A percentile compares a stretch with the other conserved stretches of the same genome.
phyloP scores from a whole-genome alignment of 148 eudicot species.

The Dysphania ambrosioides region DNA sequence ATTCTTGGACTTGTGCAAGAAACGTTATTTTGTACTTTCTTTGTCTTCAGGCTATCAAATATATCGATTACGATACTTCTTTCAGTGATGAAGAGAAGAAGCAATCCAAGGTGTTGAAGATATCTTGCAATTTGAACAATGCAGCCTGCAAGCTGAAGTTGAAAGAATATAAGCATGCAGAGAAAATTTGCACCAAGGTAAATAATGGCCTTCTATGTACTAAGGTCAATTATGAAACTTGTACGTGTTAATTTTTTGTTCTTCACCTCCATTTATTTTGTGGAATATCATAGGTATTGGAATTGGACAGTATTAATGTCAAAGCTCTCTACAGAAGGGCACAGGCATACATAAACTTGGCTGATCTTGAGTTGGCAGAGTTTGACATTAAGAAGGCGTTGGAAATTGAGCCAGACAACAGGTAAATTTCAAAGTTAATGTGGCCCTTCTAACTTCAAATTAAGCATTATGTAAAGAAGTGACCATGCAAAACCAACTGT shows the following conservation, averaged over 20 bases:
- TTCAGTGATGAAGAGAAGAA: slow-evolving; percentile 91
- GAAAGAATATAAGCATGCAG: slow-evolving; percentile 85
- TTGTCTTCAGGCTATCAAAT: slow-evolving; percentile 64
- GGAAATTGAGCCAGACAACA: slow-evolving; percentile 84
- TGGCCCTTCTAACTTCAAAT: background rate
- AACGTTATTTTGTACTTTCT: background rate
- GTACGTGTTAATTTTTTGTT: background rate
- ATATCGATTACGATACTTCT: slow-evolving; percentile 65
- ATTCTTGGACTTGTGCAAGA: background rate
- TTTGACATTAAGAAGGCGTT: slow-evolving; percentile 88
- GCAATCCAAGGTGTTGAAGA: slow-evolving; percentile 64
- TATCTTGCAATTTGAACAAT: slow-evolving; percentile 76
- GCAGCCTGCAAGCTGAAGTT: slow-evolving; percentile 91
- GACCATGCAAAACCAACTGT: too few relatives aligned
- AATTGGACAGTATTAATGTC: slow-evolving; percentile 71
- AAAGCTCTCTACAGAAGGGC: slow-evolving; percentile 96
- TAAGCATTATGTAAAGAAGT: too few relatives aligned
- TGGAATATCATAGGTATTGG: slow-evolving; percentile 66
- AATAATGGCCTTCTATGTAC: background rate
- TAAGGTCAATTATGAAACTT: background rate
- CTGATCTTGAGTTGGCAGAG: slow-evolving; percentile 89
- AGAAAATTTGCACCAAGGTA: slow-evolving; percentile 93
- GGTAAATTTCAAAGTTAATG: slow-evolving; percentile 36
- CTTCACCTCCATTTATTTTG: background rate
- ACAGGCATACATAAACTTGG: slow-evolving; percentile 73